Base-by-base conservation (phyloP, 306 rosid genomes). In the Lathyrus oleraceus region DNA sequence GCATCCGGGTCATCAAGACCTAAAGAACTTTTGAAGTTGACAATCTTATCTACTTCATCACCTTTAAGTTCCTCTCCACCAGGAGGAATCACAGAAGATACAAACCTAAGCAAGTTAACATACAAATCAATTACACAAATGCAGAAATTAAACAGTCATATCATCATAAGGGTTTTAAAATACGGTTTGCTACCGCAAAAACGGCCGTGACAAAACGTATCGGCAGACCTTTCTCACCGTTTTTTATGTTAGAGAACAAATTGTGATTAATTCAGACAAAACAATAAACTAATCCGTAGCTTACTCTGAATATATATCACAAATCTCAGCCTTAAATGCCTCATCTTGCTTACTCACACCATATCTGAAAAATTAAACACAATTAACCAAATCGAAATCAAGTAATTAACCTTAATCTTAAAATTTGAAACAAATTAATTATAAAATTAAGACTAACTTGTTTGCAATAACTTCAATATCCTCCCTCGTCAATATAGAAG, bases 1-100 rank as follows among this genome's bases (percentile, higher is more conserved):
- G 99, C 97, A 71, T 95, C 99, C 1, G 99, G 96, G 45, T 95
- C 99, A 77, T 95, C 97, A 74, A 95, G 86, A 45, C 92, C 99
- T 78, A 95, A 61, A 48, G 97, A 89, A 53, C 76, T 95, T 75
- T 89, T 95, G 71, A 95, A 89, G 57, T 23, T 86, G 54, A 83
- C 60, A 9, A 95, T 95, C 53, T 82, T 87, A 38, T 87, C 91
- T 17, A 78, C 88, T 72, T 95, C 99, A 17, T 89, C 96, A 1
- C 99, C 99, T 61, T 65, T 85, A 58, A 95, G 99, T 16, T 91
- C 97, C 86, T 89, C 78, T 13, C 84, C 80, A 60, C 82, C 97
- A 23, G 92, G 88, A 52, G 99, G 97, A 71, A 95, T 82, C 62
- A 91, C 92, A 54, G 91, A 82, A 60, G 89, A 79, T 4, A 95